Base-by-base conservation (phyloP, 257 asterid species). In the Leonotis leonurus region DNA sequence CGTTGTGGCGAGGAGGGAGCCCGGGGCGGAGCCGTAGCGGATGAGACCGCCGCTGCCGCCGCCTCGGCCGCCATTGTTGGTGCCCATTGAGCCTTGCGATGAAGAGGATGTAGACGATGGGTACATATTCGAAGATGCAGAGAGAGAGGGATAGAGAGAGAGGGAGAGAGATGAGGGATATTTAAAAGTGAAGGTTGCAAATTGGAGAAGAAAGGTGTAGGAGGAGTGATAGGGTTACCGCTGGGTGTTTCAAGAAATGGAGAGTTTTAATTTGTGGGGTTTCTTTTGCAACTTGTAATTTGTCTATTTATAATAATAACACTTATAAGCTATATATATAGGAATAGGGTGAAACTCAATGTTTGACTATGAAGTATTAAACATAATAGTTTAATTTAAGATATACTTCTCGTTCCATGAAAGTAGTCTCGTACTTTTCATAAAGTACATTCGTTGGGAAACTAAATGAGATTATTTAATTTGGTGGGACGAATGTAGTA, bases 11-110 rank as follows among this genome's bases (percentile, higher is more conserved):
- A 86, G 60, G 18, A 84, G 53, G 13, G 97, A 71, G 66, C 91
- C 64, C 0, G 97, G 97, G 12, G 94, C 97, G 12, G 97, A 89
- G 50, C 74, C 86, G 70, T 86, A 81, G 35, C 97, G 94, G 29
- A 75, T 67, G 8, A 89, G 82, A 0, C 86, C 87, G 11, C 70
- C 57, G 4, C 70, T 63, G 10, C n/a, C n/a, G n/a, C n/a, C n/a
- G n/a, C n/a, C n/a, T n/a, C 48, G 35, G 21, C 60, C 11, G 61
- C 45, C 17, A 35, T 2, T 22, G 27, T 30, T 49, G 26, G 44
- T 52, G 30, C 73, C 81, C 77, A 80, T 65, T 25, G 88, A 83
- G 64, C 80, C 67, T 48, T 85, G 85, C 1, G 96, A 82, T 25
- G 89, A 83, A 10, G 96, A 81, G 46, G 90, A 86, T 11, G 87